Evolutionary conservation across 2,329 filamentous ascomycete genomes (phyloP).

Genomic region (Penicillium sp.): DNA sequence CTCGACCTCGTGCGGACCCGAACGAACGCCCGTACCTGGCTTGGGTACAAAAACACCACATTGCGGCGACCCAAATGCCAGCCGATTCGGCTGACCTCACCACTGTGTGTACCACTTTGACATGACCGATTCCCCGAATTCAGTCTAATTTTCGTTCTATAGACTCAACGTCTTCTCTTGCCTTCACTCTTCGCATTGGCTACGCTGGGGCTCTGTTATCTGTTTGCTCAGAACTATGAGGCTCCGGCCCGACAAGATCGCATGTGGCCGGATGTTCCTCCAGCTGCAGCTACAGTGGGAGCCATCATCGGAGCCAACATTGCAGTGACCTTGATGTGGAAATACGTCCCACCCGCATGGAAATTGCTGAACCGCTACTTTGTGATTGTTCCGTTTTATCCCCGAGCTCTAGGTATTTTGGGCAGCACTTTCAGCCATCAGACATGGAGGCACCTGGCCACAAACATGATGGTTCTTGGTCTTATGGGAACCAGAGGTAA

Average conservation of each 20-base stretch:
- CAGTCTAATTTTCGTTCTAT: no score
- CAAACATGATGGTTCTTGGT: constrained; percentile 51
- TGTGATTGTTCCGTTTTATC: constrained; percentile 48
- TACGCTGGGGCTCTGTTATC: constrained; percentile 38
- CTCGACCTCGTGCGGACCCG: constrained; percentile 38
- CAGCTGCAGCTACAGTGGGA: constrained; percentile 48
- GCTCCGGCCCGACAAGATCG: constrained; percentile 44
- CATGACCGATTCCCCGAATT: no score
- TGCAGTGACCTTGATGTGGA: constrained; percentile 48
- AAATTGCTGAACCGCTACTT: constrained; percentile 52
- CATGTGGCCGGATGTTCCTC: constrained; percentile 45
- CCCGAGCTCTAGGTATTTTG: constrained; percentile 47
- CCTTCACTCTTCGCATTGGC: constrained; percentile 36
- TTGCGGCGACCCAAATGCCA: constrained; percentile 32
- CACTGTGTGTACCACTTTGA: constrained; percentile 24
- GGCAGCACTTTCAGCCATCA: constrained; percentile 55
- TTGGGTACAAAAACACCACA: constrained; percentile 40
- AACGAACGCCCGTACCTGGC: constrained; percentile 34
- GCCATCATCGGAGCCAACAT: constrained; percentile 48
- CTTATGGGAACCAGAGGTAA: constrained; percentile 48
- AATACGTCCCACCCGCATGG: constrained; percentile 48
- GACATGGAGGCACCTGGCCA: constrained; percentile 44
- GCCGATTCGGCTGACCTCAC: constrained; percentile 30
- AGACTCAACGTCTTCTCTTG: constrained; percentile 44
- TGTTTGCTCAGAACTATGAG: constrained; percentile 45